phyloP scores from a whole-genome alignment of 106 monocot genomes.

The Dioscorea alata region DNA sequence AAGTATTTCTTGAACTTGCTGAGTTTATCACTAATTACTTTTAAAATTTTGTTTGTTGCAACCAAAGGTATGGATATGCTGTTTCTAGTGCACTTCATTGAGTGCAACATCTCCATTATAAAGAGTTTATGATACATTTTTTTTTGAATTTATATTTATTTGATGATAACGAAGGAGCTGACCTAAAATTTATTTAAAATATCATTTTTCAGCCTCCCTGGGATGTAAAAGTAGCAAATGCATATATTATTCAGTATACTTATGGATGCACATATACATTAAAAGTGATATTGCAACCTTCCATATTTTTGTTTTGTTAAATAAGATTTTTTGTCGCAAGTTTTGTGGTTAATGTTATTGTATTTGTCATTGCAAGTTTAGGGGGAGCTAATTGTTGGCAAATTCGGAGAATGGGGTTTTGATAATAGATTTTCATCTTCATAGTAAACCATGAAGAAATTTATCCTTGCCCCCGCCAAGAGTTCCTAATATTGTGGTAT shows the following conservation, averaged over 20 bases:
- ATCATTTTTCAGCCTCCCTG: conserved; percentile 56
- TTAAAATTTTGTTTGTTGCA: no score
- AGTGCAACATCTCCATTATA: conserved; percentile 76
- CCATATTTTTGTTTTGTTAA: no score
- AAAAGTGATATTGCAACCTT: conserved; percentile 47
- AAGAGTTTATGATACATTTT: conserved; percentile 97
- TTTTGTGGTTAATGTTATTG: background rate
- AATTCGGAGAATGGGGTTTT: conserved; percentile 94
- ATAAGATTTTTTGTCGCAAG: background rate
- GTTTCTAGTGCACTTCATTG: conserved; percentile 88
- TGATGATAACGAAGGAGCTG: background rate
- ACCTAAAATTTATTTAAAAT: background rate
- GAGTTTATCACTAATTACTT: background rate
- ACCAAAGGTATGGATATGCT: conserved; percentile 94
- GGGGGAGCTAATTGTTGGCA: conserved; percentile 92
- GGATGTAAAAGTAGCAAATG: conserved; percentile 39
- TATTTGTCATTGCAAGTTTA: conserved; percentile 17
- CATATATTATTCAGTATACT: conserved; percentile 55
- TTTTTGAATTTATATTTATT: background rate
- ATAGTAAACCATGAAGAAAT: conserved; percentile 67
- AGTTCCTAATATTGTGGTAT: conserved; percentile 98
- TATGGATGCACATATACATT: conserved; percentile 58
- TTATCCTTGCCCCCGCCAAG: conserved; percentile 86
- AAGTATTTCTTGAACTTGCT: no score
- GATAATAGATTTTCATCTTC: conserved; percentile 92